phyloP scores from a whole-genome alignment of 1,139 yeast genomes.

The Wickerhamiella infanticola region DNA sequence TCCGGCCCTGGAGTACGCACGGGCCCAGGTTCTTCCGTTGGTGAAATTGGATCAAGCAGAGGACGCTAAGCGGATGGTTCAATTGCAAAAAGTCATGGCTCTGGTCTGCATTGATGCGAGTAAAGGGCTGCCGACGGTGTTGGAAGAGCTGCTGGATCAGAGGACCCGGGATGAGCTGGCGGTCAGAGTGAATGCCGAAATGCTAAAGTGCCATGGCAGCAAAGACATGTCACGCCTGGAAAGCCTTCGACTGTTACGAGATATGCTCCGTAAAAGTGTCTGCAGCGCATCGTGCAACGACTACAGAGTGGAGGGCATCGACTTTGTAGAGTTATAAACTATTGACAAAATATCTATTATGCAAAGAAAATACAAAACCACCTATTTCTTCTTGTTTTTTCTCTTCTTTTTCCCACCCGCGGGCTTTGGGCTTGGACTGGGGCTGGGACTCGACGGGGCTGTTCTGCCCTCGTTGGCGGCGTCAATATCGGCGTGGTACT shows the following conservation, averaged over 20 bases:
- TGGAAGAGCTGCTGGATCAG: conserved; percentile 22
- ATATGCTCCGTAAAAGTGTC: not conserved
- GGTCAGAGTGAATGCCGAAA: conserved; percentile 23
- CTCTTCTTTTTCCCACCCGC: not conserved
- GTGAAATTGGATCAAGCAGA: not conserved
- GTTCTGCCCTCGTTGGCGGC: conserved; percentile 12
- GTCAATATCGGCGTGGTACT: conserved; percentile 23
- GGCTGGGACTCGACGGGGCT: conserved; percentile 15
- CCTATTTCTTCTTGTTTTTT: conserved; percentile 1
- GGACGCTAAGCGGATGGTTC: conserved; percentile 17
- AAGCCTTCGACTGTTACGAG: not conserved
- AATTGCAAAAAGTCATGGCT: conserved; percentile 29
- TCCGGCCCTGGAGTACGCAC: conserved; percentile 26
- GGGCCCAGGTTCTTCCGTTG: conserved; percentile 12
- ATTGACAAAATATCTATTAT: no score
- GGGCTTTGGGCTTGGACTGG: conserved; percentile 24
- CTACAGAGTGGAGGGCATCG: not conserved
- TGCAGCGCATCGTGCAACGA: no score
- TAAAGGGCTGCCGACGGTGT: conserved; percentile 20
- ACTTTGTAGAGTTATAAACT: not conserved
- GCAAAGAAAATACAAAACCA: no score
- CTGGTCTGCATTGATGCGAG: conserved; percentile 25
- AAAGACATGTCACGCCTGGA: not conserved
- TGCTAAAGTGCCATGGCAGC: conserved; percentile 15
- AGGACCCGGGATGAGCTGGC: conserved; percentile 25